Conservation (phyloP, 176 grass and related monocot genomes). For the Lolium multiflorum region DNA sequence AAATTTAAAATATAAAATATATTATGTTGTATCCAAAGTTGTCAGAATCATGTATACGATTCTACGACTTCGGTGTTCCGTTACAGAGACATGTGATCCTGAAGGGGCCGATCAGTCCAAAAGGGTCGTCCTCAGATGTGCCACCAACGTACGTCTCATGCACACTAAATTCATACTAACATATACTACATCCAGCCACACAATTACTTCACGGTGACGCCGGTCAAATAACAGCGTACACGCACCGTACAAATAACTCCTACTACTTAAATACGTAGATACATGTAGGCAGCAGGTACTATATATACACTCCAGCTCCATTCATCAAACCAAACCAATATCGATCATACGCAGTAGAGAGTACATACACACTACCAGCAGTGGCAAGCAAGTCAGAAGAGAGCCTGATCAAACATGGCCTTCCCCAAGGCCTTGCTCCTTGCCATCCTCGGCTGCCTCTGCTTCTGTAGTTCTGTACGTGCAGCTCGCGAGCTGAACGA, state of each 20-base stretch:
- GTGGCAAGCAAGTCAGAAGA: background rate
- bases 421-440: background rate
- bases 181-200: background rate
- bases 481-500: constrained; percentile 11
- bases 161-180: background rate
- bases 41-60: too few relatives aligned
- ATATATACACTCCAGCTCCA: background rate
- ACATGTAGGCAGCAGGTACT: background rate
- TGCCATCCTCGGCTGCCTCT: background rate
- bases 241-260: background rate
- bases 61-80: too few relatives aligned
- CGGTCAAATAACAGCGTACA: background rate
- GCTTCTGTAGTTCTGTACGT: background rate
- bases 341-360: background rate
- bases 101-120: background rate
- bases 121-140: background rate
- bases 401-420: background rate
- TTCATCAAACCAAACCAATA: constrained; percentile 9
- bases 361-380: background rate
- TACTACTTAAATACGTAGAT: constrained; percentile 7
- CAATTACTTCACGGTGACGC: background rate
- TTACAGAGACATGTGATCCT: background rate
- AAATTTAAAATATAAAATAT: too few relatives aligned
- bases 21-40: too few relatives aligned
- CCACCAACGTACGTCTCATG: background rate